Evolutionary conservation across 306 rosid genomes (phyloP).

Genomic region (Trichosanthes cucumerina): DNA sequence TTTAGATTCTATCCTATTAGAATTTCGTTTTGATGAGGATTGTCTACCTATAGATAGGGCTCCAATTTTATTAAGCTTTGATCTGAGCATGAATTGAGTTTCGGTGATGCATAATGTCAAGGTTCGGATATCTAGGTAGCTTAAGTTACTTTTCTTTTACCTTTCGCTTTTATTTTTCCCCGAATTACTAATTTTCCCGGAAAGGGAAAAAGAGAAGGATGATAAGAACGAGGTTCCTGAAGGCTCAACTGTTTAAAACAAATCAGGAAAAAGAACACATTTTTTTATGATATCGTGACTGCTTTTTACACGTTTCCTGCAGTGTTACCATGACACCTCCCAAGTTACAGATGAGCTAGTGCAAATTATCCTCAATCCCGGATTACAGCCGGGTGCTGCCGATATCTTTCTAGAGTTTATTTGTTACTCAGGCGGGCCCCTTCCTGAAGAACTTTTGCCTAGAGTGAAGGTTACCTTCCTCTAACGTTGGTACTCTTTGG

Average conservation of each 20-base stretch:
- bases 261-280: neutral
- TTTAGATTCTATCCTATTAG: neutral
- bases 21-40: neutral
- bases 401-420: slow-evolving; percentile 89
- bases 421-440: slow-evolving; percentile 93
- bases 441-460: slow-evolving; percentile 90
- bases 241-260: neutral
- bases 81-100: neutral
- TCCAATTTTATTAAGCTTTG: neutral
- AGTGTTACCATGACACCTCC: slow-evolving; percentile 90
- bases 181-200: neutral
- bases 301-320: slow-evolving; percentile 22
- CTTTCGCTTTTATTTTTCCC: neutral
- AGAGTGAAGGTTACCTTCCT: slow-evolving; percentile 52
- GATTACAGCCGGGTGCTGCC: slow-evolving; percentile 87
- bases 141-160: neutral
- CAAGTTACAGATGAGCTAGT: slow-evolving; percentile 86
- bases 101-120: neutral
- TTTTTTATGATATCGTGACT: neutral
- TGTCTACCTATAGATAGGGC: neutral
- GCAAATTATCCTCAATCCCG: slow-evolving; percentile 71
- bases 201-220: neutral
- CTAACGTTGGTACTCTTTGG: neutral
- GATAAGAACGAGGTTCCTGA: neutral
- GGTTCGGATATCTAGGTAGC: neutral